Evolutionary conservation across 345 rosid species (phyloP).

Genomic region (Eucalyptus pauciflora): DNA sequence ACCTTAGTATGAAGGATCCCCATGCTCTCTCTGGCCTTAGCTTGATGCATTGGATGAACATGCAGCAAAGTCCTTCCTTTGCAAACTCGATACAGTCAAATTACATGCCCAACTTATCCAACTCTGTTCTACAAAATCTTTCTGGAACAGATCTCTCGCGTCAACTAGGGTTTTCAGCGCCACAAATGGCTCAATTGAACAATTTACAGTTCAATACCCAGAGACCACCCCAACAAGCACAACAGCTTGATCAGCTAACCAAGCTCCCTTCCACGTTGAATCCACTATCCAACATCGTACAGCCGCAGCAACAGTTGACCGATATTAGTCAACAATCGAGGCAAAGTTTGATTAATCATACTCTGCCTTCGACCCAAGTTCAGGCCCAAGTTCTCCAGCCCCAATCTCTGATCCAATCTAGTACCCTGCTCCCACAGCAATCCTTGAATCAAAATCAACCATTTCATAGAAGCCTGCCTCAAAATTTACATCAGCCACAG

Average conservation of each 20-base stretch:
- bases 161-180: slow-evolving; percentile 31
- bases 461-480: slow-evolving; percentile 33
- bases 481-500: slow-evolving; percentile 30
- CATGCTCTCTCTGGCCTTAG: slow-evolving; percentile 60
- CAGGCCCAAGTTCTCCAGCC: slow-evolving; percentile 42
- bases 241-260: slow-evolving; percentile 30
- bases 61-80: slow-evolving; percentile 61
- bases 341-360: slow-evolving; percentile 33
- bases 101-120: slow-evolving; percentile 31
- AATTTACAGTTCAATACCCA: slow-evolving; percentile 24
- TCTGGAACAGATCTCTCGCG: slow-evolving; percentile 34
- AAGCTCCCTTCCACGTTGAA: slow-evolving; percentile 27
- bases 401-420: slow-evolving; percentile 23
- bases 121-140: slow-evolving; percentile 31
- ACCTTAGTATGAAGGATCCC: slow-evolving; percentile 58
- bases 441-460: slow-evolving; percentile 29
- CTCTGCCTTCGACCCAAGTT: slow-evolving; percentile 24
- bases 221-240: slow-evolving; percentile 35
- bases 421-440: slow-evolving; percentile 28
- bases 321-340: slow-evolving; percentile 31
- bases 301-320: slow-evolving; percentile 26
- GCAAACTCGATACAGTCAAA: slow-evolving; percentile 37
- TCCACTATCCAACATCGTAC: slow-evolving; percentile 12
- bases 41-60: slow-evolving; percentile 87
- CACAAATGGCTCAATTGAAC: slow-evolving; percentile 32